These are phyloP conservation scores for Teratosphaeriaceae sp. DNA, from an alignment of 2,329 filamentous ascomycete genomes.

Conservation along the genomic window DNA sequence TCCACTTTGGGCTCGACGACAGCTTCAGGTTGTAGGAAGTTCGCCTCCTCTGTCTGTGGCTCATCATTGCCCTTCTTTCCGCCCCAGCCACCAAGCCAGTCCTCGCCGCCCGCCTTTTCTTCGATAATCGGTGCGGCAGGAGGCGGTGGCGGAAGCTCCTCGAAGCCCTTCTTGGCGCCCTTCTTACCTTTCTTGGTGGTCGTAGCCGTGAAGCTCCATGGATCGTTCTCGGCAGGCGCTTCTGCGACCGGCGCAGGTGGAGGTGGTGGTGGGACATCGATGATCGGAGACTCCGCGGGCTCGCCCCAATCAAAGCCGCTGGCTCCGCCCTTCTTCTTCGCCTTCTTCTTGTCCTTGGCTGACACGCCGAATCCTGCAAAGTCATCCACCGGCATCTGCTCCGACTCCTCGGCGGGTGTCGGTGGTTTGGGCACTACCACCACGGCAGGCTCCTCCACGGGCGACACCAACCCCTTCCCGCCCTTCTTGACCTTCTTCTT, in stretches of 20 bases:
- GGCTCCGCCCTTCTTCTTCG: neutral
- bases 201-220: constrained; percentile 21
- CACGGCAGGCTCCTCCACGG: constrained; percentile 20
- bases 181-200: constrained; percentile 27
- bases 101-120: constrained; percentile 35
- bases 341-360: constrained; percentile 16
- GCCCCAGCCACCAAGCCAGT: constrained; percentile 52
- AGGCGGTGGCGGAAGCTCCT: constrained; percentile 15
- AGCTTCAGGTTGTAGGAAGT: constrained; percentile 34
- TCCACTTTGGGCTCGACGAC: constrained; percentile 45
- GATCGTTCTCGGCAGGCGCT: neutral
- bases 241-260: constrained; percentile 21
- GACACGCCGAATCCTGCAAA: constrained; percentile 19
- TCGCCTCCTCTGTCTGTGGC: constrained; percentile 13
- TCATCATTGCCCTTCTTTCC: constrained; percentile 31
- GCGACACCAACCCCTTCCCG: constrained; percentile 34
- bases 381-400: constrained; percentile 24
- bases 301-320: neutral
- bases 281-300: too few species aligned
- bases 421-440: constrained; percentile 14
- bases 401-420: constrained; percentile 10
- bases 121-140: constrained; percentile 16
- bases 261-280: constrained; percentile 8
- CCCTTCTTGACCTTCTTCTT: constrained; percentile 45
- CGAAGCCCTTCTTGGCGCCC: constrained; percentile 6